Conservation (phyloP, 1,284 basidiomycete species). For the Ganoderma boninense region DNA sequence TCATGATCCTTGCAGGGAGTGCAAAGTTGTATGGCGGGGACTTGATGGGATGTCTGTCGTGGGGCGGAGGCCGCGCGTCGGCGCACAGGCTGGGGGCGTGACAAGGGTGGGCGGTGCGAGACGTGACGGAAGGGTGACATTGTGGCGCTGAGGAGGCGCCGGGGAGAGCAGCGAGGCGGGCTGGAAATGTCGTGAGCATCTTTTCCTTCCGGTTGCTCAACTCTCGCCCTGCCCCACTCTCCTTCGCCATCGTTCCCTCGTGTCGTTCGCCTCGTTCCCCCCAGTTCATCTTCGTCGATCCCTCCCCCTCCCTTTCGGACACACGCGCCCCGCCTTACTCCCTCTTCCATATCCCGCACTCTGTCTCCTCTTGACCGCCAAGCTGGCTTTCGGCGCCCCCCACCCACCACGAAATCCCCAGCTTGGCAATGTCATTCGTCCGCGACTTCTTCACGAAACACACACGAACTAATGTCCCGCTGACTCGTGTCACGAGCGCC, state of each 20-base stretch:
- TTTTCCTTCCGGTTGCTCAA: constrained; percentile 4
- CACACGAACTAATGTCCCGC: constrained; percentile 29
- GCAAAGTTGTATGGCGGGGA: too few relatives aligned
- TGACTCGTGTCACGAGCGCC: constrained; percentile 25
- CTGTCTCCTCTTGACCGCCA: constrained; percentile 14
- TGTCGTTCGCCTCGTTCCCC: constrained; percentile 7
- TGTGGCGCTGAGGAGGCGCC: background rate
- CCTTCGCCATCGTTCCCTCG: constrained; percentile 11
- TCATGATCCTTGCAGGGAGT: too few relatives aligned
- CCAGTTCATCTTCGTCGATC: constrained; percentile 11
- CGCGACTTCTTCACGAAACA: constrained; percentile 26
- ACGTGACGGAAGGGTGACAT: background rate
- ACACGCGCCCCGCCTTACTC: background rate
- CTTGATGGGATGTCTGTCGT: too few relatives aligned
- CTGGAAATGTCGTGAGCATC: background rate
- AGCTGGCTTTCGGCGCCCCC: constrained; percentile 28
- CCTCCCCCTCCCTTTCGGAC: background rate
- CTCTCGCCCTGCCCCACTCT: background rate
- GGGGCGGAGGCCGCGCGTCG: too few relatives aligned
- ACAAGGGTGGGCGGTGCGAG: too few relatives aligned
- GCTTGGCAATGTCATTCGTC: constrained; percentile 35
- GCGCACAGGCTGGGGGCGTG: too few relatives aligned
- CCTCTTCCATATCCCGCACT: constrained; percentile 6
- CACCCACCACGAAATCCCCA: constrained; percentile 9
- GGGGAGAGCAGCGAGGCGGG: background rate